Evolutionary conservation across 495 filamentous ascomycete species (phyloP).

Genomic region (Talaromyces borbonicus): DNA sequence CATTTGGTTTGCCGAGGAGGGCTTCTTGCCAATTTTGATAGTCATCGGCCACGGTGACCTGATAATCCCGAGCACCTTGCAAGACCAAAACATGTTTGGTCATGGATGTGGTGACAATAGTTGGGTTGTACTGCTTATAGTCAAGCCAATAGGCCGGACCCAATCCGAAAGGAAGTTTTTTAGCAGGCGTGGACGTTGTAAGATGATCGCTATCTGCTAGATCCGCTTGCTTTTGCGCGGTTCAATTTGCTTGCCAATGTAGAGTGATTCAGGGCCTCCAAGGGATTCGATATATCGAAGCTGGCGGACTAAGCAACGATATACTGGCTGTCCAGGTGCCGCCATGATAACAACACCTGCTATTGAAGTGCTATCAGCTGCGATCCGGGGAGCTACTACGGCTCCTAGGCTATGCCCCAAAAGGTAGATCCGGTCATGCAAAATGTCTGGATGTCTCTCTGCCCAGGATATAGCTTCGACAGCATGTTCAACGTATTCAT

Average conservation of each 20-base stretch:
- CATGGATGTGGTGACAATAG: neutral
- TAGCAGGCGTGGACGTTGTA: neutral
- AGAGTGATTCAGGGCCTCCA: neutral
- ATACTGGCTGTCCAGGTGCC: slow-evolving; percentile 8
- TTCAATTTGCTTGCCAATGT: too few species aligned
- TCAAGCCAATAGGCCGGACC: neutral
- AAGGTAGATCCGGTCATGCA: slow-evolving; percentile 5
- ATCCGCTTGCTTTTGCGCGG: slow-evolving; percentile 6
- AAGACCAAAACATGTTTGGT: slow-evolving; percentile 6
- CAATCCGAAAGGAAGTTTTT: neutral
- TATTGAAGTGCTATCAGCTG: neutral
- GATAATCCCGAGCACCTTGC: slow-evolving; percentile 12
- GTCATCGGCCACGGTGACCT: slow-evolving; percentile 12
- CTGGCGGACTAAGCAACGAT: slow-evolving; percentile 8
- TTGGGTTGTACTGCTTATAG: neutral
- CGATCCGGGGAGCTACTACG: slow-evolving; percentile 3
- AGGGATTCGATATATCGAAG: slow-evolving; percentile 8
- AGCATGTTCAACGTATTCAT: slow-evolving; percentile 11
- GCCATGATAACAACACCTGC: slow-evolving; percentile 12
- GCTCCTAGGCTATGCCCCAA: slow-evolving; percentile 12
- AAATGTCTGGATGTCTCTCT: slow-evolving; percentile 2
- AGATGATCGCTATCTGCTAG: neutral
- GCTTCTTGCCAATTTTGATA: neutral
- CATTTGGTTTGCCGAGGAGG: slow-evolving; percentile 1
- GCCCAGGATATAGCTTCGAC: slow-evolving; percentile 5